Conservation (phyloP, 2,329 filamentous ascomycete genomes). For the Fusarium marasasianum region DNA sequence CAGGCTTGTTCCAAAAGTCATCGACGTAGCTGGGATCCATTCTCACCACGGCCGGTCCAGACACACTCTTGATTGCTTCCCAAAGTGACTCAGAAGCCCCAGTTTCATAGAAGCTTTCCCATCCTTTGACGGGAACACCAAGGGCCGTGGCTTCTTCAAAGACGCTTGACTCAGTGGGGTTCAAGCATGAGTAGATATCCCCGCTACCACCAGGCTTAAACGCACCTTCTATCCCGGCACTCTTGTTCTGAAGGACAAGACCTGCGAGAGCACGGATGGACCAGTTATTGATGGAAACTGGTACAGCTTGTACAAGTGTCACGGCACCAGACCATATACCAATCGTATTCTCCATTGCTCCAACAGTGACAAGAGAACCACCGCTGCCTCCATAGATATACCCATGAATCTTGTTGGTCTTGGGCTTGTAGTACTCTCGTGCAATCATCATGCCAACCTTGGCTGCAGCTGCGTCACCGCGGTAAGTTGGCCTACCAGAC, state of each 20-base stretch:
- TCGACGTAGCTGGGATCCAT: rapidly evolving
- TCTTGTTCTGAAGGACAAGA: neutral
- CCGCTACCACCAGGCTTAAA: neutral
- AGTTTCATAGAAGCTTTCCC: rapidly evolving
- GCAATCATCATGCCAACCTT: neutral
- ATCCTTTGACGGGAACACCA: neutral
- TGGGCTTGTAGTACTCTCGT: neutral
- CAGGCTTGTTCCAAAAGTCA: neutral
- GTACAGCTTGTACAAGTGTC: neutral
- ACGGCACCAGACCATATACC: neutral
- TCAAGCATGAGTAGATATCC: rapidly evolving
- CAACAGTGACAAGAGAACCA: neutral
- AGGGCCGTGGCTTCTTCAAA: neutral
- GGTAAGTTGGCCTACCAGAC: neutral
- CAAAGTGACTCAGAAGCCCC: neutral
- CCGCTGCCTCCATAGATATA: neutral
- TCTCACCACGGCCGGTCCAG: rapidly evolving
- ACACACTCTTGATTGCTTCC: neutral
- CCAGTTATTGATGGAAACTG: neutral
- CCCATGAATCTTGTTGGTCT: neutral
- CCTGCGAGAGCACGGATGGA: neutral
- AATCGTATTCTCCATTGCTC: rapidly evolving
- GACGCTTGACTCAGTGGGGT: rapidly evolving
- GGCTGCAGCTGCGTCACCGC: neutral
- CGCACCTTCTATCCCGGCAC: rapidly evolving